phyloP scores from a whole-genome alignment of 2,329 filamentous ascomycete genomes.

The Talaromyces amestolkiae region DNA sequence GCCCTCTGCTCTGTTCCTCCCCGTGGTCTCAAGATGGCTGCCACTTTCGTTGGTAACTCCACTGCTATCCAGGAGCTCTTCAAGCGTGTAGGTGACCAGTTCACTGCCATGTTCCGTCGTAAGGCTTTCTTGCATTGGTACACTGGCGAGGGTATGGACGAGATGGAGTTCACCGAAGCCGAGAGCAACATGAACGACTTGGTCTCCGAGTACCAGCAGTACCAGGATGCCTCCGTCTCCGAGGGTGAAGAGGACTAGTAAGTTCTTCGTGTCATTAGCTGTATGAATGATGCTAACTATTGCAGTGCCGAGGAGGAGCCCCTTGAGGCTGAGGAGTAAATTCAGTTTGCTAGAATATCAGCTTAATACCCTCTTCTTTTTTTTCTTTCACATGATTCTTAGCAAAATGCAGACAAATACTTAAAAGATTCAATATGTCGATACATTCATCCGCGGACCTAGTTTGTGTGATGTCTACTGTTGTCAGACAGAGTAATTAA shows the following conservation, averaged over 20 bases:
- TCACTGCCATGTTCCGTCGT: constrained; percentile 99
- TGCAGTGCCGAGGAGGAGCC: constrained; percentile 70
- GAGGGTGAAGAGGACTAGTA: constrained; percentile 94
- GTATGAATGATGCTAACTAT: constrained; percentile 23
- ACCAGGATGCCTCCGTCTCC: constrained; percentile 97
- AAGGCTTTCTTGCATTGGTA: constrained; percentile 99
- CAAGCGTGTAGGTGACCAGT: constrained; percentile 99
- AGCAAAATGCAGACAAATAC: background rate
- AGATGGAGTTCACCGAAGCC: constrained; percentile 99
- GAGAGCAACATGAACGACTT: constrained; percentile 99
- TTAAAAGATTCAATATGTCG: constrained; percentile 4
- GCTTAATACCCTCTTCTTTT: constrained; percentile 20
- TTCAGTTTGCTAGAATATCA: constrained; percentile 12
- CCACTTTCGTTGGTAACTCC: constrained; percentile 98
- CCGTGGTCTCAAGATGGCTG: constrained; percentile 97
- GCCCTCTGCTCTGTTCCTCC: constrained; percentile 98
- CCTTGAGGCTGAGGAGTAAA: constrained; percentile 69
- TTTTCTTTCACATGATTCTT: background rate
- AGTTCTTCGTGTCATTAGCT: constrained; percentile 22
- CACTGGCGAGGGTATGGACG: constrained; percentile 99
- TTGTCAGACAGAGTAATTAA: constrained; percentile 16
- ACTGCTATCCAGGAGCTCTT: constrained; percentile 99
- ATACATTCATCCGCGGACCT: constrained; percentile 9
- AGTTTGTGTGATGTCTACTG: constrained; percentile 15
- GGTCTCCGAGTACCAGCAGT: constrained; percentile 99